These are phyloP conservation scores for Mucor piriformis DNA, from an alignment of 371 early-diverging fungal genomes.

Conservation along the genomic window DNA sequence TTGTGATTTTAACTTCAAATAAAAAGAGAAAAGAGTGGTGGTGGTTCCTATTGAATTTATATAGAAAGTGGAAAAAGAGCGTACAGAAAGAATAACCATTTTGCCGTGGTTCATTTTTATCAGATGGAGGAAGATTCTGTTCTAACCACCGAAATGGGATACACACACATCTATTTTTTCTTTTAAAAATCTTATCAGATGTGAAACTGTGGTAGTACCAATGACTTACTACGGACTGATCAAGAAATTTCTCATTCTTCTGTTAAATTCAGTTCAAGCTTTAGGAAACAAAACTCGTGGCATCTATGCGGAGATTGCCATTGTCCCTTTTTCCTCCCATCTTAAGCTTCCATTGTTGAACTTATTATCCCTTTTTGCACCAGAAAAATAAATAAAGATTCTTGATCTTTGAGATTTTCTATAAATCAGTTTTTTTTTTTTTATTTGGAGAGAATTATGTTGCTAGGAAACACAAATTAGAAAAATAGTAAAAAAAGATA, in stretches of 20 bases:
- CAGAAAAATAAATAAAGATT: neutral
- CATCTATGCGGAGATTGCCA: slow-evolving; percentile 11
- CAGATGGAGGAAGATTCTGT: neutral
- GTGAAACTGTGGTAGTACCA: slow-evolving; percentile 2
- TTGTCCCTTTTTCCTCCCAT: neutral
- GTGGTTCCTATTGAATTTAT: no score
- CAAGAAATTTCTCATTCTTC: slow-evolving; percentile 9
- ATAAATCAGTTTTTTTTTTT: neutral
- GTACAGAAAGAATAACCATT: slow-evolving; percentile 3
- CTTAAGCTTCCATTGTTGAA: neutral
- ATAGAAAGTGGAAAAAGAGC: neutral
- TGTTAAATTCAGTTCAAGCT: neutral
- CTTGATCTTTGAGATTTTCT: neutral
- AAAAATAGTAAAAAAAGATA: neutral
- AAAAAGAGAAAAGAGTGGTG: neutral
- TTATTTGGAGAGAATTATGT: no score
- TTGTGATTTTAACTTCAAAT: no score
- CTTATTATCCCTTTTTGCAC: no score
- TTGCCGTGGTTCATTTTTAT: slow-evolving; percentile 2
- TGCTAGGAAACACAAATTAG: neutral
- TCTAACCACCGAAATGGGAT: no score
- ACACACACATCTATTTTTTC: neutral
- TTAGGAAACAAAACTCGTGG: slow-evolving; percentile 11
- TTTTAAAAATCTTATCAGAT: slow-evolving; percentile 18
- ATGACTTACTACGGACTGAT: neutral